These are phyloP conservation scores for Cladosporium sp. DNA, from an alignment of 2,329 filamentous ascomycete genomes.

Conservation along the genomic window DNA sequence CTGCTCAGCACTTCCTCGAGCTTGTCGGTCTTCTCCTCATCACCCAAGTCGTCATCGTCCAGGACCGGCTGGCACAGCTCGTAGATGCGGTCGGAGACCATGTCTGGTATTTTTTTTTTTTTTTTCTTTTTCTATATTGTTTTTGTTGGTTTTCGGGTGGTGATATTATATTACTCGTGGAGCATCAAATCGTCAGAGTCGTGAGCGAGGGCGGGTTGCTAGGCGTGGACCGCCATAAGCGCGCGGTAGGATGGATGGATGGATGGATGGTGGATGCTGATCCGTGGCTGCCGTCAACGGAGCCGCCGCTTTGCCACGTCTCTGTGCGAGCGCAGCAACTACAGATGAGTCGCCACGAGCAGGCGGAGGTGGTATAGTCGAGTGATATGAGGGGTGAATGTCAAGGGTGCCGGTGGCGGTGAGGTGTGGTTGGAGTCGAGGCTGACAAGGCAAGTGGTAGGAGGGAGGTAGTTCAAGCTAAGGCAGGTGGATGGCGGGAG, in stretches of 20 bases:
- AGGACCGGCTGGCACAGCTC: constrained; percentile 87
- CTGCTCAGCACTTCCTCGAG: constrained; percentile 80
- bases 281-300: constrained; percentile 2
- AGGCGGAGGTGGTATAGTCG: background rate
- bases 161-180: constrained; percentile 12
- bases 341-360: background rate
- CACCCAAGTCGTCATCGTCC: constrained; percentile 75
- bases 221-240: constrained; percentile 9
- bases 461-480: no score
- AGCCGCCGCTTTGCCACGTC: constrained; percentile 5
- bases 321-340: background rate
- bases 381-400: no score
- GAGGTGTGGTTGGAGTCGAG: no score
- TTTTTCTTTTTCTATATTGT: no score
- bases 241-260: constrained; percentile 1
- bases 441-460: no score
- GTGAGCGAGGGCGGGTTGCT: constrained; percentile 4
- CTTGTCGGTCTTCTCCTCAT: constrained; percentile 93
- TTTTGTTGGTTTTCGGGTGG: constrained; percentile 1
- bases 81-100: constrained; percentile 92
- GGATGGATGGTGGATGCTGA: no score
- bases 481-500: no score
- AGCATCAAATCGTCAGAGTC: constrained; percentile 10
- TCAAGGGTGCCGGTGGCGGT: no score
- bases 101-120: constrained; percentile 36